Conservation (phyloP, 164 flowering plant genomes). For the Sextonia rubra region DNA sequence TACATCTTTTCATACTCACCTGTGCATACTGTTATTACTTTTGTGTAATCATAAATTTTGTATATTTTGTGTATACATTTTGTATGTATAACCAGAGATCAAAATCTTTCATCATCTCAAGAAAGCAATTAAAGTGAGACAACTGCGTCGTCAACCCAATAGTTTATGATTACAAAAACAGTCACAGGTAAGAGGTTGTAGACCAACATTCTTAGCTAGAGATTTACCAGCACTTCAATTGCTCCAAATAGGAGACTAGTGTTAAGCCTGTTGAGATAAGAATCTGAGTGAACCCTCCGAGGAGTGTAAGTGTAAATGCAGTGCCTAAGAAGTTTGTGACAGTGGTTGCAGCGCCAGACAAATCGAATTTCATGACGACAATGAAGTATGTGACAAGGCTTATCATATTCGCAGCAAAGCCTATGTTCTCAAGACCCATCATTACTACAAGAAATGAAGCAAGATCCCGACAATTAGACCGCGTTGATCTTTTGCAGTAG, state of each 20-base stretch:
- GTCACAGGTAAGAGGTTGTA: too few species aligned
- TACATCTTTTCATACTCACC: too few species aligned
- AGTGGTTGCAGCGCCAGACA: constrained; percentile 43
- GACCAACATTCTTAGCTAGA: background rate
- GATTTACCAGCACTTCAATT: constrained; percentile 45
- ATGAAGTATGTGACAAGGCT: constrained; percentile 47
- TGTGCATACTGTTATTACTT: too few species aligned
- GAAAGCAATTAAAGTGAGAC: too few species aligned
- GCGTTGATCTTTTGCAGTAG: too few species aligned
- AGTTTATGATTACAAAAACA: background rate
- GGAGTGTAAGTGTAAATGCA: constrained; percentile 44
- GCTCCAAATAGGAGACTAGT: constrained; percentile 46
- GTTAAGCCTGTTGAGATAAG: constrained; percentile 40
- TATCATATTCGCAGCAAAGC: constrained; percentile 56
- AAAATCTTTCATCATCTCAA: too few species aligned
- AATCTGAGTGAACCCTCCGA: constrained; percentile 63
- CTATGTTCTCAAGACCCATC: constrained; percentile 47
- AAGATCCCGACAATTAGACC: background rate
- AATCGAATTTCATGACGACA: constrained; percentile 40
- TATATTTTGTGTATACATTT: too few species aligned
- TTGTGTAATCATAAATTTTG: too few species aligned
- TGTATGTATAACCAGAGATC: too few species aligned
- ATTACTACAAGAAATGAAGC: constrained; percentile 21
- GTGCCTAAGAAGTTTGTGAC: constrained; percentile 63
- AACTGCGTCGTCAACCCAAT: background rate